A percentile compares a stretch with the other conserved stretches of the same genome.
Evolutionary conservation across 495 filamentous ascomycete species (phyloP).

Genomic region (Lasiosphaeris hirsuta): DNA sequence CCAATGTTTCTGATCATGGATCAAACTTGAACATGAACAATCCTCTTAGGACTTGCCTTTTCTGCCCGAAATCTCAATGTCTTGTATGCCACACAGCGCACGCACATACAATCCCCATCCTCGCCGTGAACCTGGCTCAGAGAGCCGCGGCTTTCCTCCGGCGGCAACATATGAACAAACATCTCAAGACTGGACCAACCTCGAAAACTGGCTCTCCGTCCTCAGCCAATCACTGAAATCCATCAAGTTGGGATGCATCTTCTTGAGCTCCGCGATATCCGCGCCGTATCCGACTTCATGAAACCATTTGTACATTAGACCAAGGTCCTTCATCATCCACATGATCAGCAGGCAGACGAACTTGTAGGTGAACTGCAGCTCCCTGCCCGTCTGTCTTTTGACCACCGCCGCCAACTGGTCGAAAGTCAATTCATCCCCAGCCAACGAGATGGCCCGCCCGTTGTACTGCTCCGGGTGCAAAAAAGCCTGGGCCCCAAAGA

Average conservation of each 20-base stretch:
- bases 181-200: too few relatives aligned
- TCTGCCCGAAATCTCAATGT: too few relatives aligned
- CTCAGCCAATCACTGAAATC: conserved; percentile 56
- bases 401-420: conserved; percentile 48
- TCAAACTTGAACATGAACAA: too few relatives aligned
- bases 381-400: conserved; percentile 43
- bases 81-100: too few relatives aligned
- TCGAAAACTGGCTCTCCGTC: conserved; percentile 45
- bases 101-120: too few relatives aligned
- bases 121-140: too few relatives aligned
- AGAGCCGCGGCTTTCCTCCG: too few relatives aligned
- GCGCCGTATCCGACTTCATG: conserved; percentile 51
- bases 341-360: conserved; percentile 32
- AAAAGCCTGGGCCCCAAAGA: conserved; percentile 56
- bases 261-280: conserved; percentile 50
- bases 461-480: conserved; percentile 39
- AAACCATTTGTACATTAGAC: conserved; percentile 60
- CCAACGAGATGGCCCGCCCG: conserved; percentile 48
- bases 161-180: too few relatives aligned
- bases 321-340: conserved; percentile 49
- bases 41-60: too few relatives aligned
- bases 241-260: conserved; percentile 49
- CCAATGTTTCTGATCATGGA: too few relatives aligned
- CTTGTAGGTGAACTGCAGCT: conserved; percentile 42
- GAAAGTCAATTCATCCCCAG: conserved; percentile 58